Evolutionary conservation across 768 basidiomycete genomes (phyloP).

Genomic region (Astraeus odoratus): DNA sequence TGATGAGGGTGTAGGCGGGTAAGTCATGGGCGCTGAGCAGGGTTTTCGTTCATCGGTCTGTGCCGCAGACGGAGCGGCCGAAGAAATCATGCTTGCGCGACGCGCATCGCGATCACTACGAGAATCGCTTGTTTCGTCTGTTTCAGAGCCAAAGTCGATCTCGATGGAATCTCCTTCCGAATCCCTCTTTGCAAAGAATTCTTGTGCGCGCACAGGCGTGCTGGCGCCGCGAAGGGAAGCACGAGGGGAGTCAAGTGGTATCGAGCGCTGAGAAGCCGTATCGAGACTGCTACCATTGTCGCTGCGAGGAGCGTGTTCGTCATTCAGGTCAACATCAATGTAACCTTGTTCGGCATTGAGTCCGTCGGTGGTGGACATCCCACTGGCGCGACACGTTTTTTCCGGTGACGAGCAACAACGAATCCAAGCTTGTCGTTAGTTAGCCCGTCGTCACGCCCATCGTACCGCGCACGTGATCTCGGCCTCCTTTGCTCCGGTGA

Average conservation of each 20-base stretch:
- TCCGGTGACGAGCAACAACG: background rate
- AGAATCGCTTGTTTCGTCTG: constrained; percentile 48
- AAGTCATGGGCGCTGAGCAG: constrained; percentile 36
- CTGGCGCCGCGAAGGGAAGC: constrained; percentile 38
- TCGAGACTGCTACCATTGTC: constrained; percentile 46
- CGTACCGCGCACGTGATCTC: too few species aligned
- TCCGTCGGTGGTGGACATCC: constrained; percentile 9
- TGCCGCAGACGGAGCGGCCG: constrained; percentile 39
- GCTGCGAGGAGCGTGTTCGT: constrained; percentile 6
- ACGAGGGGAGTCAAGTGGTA: constrained; percentile 63
- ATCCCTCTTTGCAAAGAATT: constrained; percentile 32
- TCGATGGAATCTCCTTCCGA: constrained; percentile 43
- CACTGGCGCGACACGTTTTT: background rate
- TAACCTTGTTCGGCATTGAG: constrained; percentile 4
- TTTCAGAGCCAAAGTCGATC: constrained; percentile 48
- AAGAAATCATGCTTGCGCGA: constrained; percentile 46
- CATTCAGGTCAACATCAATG: background rate
- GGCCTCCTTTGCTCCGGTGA: too few species aligned
- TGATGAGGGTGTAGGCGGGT: constrained; percentile 49
- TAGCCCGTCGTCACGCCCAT: too few species aligned
- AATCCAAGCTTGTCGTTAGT: background rate
- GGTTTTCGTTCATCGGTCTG: constrained; percentile 33
- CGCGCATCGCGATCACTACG: constrained; percentile 26
- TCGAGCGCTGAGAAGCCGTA: constrained; percentile 73
- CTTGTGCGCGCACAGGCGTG: constrained; percentile 17